Base-by-base conservation (phyloP, 306 rosid species). In the Myrica gale region DNA sequence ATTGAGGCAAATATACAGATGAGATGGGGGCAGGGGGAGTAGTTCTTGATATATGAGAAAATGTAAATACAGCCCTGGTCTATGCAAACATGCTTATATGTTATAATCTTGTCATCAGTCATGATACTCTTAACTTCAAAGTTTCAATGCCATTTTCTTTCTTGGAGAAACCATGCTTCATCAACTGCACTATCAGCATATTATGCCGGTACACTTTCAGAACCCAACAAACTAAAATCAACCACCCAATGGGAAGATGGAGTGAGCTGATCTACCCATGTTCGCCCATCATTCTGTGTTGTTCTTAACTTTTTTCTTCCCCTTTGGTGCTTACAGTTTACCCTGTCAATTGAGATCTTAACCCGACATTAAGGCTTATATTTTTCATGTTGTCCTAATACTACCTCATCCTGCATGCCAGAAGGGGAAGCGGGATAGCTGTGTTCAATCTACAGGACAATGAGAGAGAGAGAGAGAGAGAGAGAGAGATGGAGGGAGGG, bases 221-320 rank as follows among this genome's bases (percentile, higher is more conserved):
- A 69, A 55, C 16, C 53, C 72, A 74, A 77, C 32, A 74, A 82
- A 56, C 48, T 43, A 67, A 17, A 11, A 84, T 23, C 44, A 62
- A 63, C 46, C 63, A 71, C 71, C 57, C 50, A 43, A 42, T 56
- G 19, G 74, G 76, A 78, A 15, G 78, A 68, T 45, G 71, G 32
- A 73, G 17, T 39, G 57, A 68, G 58, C 17, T n/a, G 68, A 52
- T 61, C n/a, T 69, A 19, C 56, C 19, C 7, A 26, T 60, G 42
- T 60, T 10, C 26, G 9, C 62, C 62, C 3, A 13, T 9, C 26
- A n/a, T n/a, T n/a, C n/a, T 16, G 21, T 26, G 32, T 26, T 26
- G 32, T 26, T 26, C 32, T 26, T 26, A 26, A 26, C 32, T 26
- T 26, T 60, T 60, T 60, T 6, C n/a, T 60, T 6, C n/a, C 45